These are phyloP conservation scores for Coniochaeta prunicola DNA, from an alignment of 2,329 filamentous ascomycete species.

Conservation along the genomic window DNA sequence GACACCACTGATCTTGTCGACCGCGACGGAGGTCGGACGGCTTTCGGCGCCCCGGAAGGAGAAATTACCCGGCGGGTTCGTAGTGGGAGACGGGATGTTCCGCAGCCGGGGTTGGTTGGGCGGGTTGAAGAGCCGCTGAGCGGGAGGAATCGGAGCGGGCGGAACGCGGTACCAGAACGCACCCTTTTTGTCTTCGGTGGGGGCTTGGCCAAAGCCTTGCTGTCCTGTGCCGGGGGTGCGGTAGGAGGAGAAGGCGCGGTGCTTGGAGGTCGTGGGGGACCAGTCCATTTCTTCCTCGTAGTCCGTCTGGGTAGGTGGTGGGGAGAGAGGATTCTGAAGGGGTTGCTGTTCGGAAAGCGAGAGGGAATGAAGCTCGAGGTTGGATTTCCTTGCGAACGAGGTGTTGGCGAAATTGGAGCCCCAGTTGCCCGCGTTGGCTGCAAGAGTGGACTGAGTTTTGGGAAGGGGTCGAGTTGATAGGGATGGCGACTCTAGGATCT, in stretches of 20 bases:
- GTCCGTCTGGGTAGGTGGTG: not conserved
- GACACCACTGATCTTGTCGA: conserved; percentile 1
- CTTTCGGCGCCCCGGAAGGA: conserved; percentile 3
- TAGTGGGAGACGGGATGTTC: conserved; percentile 26
- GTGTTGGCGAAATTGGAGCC: not conserved
- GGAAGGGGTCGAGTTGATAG: not conserved
- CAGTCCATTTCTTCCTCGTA: conserved; percentile 62
- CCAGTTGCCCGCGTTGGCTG: not conserved
- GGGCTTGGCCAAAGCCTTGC: conserved; percentile 37
- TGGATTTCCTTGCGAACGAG: not conserved
- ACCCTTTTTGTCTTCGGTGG: conserved; percentile 31
- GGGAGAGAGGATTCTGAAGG: not conserved
- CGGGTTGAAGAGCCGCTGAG: conserved; percentile 55
- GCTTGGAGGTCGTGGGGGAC: conserved; percentile 52
- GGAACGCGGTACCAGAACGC: conserved; percentile 68
- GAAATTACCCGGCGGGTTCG: not conserved
- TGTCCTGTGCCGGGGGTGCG: conserved; percentile 22
- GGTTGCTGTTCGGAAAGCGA: not conserved
- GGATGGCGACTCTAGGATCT: conserved; percentile 28
- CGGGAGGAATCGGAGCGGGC: conserved; percentile 59
- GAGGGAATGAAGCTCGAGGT: conserved; percentile 2
- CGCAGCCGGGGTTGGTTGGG: conserved; percentile 46
- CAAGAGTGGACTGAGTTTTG: not conserved
- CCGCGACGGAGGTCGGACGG: not conserved
- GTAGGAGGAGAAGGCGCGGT: conserved; percentile 46